Base-by-base conservation (phyloP, 805 yeast species). In the Isabelozyma heimii region DNA sequence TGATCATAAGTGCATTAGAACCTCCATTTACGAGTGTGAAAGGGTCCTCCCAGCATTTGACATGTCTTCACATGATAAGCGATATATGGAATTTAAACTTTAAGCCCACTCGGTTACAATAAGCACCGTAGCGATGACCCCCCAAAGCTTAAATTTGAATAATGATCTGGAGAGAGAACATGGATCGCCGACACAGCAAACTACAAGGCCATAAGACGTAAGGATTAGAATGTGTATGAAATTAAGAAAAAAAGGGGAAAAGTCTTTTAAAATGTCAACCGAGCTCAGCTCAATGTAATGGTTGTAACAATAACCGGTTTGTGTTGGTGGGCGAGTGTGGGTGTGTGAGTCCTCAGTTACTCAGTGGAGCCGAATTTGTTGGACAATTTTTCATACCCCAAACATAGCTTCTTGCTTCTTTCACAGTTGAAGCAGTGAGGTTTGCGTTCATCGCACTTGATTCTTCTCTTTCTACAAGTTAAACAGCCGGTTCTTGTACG, bases 401-500 rank as follows among this genome's bases (percentile, higher is more conserved):
- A 66, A 56, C 91, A 86, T 9, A 77, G 76, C 50, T 85, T 83
- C 59, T 80, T 80, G 20, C 82, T 73, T 48, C 85, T 76, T 55
- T 81, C 84, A 61, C 91, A 86, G 58, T 86, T 85, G 56, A 70
- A 73, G 61, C 91, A 86, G 48, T 76, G 72, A 1, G 91, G 90
- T 57, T 82, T 85, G 44, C 84, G 65, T 67, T 86, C 91, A 64
- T 86, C 91, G 65, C 91, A 86, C 67, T 85, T 85, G 58, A 85
- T 83, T 42, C 91, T 70, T 52, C 91, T 68, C 59, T 82, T 79
- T 33, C 91, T 74, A 61, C 91, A 86, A 1, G 91, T 86, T 48
- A 84, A 65, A 62, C 91, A 86, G 2, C 92, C 92, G 0, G 91
- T 85, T 58, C 87, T 72, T 2, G 91, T 86, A 45, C 91, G 71